Conservation (phyloP, 441 rosid genomes). For the Breynia disticha region DNA sequence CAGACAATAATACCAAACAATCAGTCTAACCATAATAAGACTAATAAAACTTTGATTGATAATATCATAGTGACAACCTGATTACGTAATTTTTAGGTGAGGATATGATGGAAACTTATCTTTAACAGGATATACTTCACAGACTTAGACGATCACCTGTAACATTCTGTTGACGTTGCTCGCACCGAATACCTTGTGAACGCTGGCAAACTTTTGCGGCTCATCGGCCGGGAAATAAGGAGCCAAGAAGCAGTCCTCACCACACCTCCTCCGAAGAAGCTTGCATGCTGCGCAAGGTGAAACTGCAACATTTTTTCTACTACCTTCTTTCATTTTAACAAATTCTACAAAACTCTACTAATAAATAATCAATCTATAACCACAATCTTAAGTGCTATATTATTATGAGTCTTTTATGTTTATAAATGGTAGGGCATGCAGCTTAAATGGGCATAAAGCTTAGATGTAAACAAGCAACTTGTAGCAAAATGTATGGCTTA, state of each 20-base stretch:
- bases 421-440: too few species aligned
- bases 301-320: constrained; percentile 38
- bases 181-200: constrained; percentile 84
- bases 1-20: neutral
- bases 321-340: constrained; percentile 30
- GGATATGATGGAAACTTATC: neutral
- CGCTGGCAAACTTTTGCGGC: constrained; percentile 80
- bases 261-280: constrained; percentile 80
- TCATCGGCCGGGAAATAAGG: constrained; percentile 85
- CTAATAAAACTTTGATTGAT: neutral
- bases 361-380: too few species aligned
- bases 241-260: constrained; percentile 67
- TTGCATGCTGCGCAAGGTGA: constrained; percentile 92
- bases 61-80: constrained; percentile 10
- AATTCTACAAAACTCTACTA: too few species aligned
- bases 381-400: too few species aligned
- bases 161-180: constrained; percentile 88
- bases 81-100: neutral
- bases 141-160: constrained; percentile 37
- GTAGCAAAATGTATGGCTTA: neutral
- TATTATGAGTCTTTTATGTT: too few species aligned
- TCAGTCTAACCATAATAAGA: neutral
- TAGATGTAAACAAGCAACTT: too few species aligned
- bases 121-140: neutral
- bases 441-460: too few species aligned